Percentiles rank a stretch among this genome's conserved stretches.
These are phyloP conservation scores for Amauroascus verrucosus DNA, from an alignment of 2,329 filamentous ascomycete species.

Conservation along the genomic window DNA sequence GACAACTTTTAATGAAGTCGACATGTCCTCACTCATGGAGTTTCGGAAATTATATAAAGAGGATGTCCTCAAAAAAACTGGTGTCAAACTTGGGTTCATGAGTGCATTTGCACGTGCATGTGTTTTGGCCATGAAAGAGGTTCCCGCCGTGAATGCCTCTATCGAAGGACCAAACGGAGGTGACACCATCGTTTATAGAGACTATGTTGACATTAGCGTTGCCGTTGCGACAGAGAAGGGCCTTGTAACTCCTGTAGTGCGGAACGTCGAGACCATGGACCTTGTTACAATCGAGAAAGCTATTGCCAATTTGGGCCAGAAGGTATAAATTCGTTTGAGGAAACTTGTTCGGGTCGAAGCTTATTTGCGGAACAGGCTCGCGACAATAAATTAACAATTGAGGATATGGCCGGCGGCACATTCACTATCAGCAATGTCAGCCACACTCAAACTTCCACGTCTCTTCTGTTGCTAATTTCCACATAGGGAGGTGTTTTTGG, in stretches of 20 bases:
- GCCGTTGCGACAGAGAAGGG: slow-evolving; percentile 97
- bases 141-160: slow-evolving; percentile 91
- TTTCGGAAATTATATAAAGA: slow-evolving; percentile 98
- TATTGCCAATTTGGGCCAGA: slow-evolving; percentile 91
- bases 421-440: slow-evolving; percentile 89
- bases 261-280: slow-evolving; percentile 82
- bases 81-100: slow-evolving; percentile 99
- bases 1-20: slow-evolving; percentile 98
- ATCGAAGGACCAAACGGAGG: slow-evolving; percentile 93
- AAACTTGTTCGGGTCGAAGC: slow-evolving; percentile 4
- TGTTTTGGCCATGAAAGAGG: slow-evolving; percentile 83
- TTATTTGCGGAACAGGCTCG: slow-evolving; percentile 53
- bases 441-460: background rate
- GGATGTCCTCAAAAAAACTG: slow-evolving; percentile 87
- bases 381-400: slow-evolving; percentile 92
- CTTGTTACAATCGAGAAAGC: slow-evolving; percentile 79
- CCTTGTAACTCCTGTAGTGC: slow-evolving; percentile 88
- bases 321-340: slow-evolving; percentile 46
- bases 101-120: slow-evolving; percentile 88
- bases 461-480: slow-evolving; percentile 15
- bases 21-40: slow-evolving; percentile 96
- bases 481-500: slow-evolving; percentile 76
- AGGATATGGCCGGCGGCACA: slow-evolving; percentile 97
- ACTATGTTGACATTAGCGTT: slow-evolving; percentile 96
- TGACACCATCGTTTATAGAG: slow-evolving; percentile 94